phyloP scores from a whole-genome alignment of 2,329 filamentous ascomycete genomes.

The Botrytis aclada region DNA sequence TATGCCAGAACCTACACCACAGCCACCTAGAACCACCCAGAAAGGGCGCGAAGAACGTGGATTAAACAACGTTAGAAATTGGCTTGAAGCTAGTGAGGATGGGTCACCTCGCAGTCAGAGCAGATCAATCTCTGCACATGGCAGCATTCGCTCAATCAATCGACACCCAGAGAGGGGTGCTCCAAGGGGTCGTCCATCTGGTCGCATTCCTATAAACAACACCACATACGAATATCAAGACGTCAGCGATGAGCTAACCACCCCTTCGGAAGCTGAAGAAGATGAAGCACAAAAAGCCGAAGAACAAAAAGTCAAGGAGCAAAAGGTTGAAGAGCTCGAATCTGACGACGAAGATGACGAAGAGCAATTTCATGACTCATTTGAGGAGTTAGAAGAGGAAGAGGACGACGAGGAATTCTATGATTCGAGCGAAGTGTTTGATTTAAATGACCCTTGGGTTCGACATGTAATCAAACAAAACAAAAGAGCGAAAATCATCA shows the following conservation, averaged over 20 bases:
- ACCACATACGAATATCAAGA: conserved; percentile 25
- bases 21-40: conserved; percentile 19
- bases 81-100: conserved; percentile 28
- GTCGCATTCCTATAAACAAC: conserved; percentile 20
- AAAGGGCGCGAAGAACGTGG: conserved; percentile 20
- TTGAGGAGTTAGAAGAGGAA: background rate
- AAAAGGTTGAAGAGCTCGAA: background rate
- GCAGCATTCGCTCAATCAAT: conserved; percentile 30
- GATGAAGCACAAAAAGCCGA: background rate
- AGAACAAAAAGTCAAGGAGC: background rate
- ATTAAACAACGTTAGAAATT: conserved; percentile 27
- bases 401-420: background rate
- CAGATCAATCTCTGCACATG: conserved; percentile 33
- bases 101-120: conserved; percentile 23
- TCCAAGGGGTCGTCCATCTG: conserved; percentile 8
- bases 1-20: conserved; percentile 1
- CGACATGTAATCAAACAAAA: background rate
- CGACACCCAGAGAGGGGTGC: conserved; percentile 24
- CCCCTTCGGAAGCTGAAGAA: conserved; percentile 21
- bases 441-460: background rate
- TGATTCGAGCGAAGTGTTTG: conserved; percentile 12
- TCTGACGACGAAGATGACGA: background rate
- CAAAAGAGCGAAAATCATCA: conserved; percentile 30
- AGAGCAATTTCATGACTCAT: background rate
- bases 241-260: conserved; percentile 30